Conservation (phyloP, 192 early-diverging fungal genomes). For the Coemansia sp. region DNA sequence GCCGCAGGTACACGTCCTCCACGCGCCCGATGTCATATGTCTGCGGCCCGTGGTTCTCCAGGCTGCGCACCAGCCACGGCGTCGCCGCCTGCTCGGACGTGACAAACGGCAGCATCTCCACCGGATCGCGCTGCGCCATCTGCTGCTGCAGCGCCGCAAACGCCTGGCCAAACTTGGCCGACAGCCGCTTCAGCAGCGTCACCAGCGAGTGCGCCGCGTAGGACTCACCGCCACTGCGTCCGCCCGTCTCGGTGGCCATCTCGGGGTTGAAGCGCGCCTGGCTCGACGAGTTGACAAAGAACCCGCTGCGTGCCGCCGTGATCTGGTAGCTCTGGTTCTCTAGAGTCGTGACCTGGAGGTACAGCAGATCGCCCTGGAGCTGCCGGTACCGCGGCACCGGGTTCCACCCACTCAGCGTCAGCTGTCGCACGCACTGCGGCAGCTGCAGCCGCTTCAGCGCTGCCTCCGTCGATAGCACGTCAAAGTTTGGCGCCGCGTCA, state of each 20-base stretch:
- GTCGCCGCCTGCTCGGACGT: conserved; percentile 60
- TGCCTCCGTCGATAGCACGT: conserved; percentile 54
- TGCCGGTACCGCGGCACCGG: conserved; percentile 74
- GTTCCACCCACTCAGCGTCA: conserved; percentile 89
- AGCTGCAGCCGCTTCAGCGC: conserved; percentile 50
- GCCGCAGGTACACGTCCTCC: conserved; percentile 28
- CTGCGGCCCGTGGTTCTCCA: conserved; percentile 21
- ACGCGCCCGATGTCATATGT: conserved; percentile 31
- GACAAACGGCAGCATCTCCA: conserved; percentile 75
- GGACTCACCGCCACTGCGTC: conserved; percentile 31
- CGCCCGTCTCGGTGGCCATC: conserved; percentile 34
- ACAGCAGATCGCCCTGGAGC: conserved; percentile 81
- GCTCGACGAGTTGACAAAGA: conserved; percentile 82
- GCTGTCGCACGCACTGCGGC: conserved; percentile 65
- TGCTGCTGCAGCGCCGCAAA: conserved; percentile 66
- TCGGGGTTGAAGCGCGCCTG: conserved; percentile 62
- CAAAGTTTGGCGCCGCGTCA: conserved; percentile 28
- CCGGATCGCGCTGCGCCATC: conserved; percentile 57
- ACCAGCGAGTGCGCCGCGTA: conserved; percentile 62
- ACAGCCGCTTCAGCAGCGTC: conserved; percentile 60
- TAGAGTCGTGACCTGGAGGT: conserved; percentile 80
- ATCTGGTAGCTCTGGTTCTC: conserved; percentile 81
- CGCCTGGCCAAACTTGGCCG: conserved; percentile 63
- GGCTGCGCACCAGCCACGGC: conserved; percentile 75
- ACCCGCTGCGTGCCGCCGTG: conserved; percentile 78